These are phyloP conservation scores for Phytophthora nicotianae DNA, from an alignment of 352 stramenopile genomes.

Conservation along the genomic window DNA sequence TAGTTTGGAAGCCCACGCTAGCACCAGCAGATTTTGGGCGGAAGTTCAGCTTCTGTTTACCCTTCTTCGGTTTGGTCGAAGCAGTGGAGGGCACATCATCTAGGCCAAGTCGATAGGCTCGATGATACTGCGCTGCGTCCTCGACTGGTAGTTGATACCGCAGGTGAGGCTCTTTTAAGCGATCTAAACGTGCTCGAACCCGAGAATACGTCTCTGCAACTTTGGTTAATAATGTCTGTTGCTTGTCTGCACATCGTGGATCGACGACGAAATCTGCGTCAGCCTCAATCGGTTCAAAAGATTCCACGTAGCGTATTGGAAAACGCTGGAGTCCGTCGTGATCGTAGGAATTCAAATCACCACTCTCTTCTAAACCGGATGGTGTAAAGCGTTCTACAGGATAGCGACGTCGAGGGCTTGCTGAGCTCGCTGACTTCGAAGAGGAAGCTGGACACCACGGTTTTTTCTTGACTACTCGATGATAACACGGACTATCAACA, in stretches of 20 bases:
- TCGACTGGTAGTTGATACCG: conserved; percentile 63
- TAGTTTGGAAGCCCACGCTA: conserved; percentile 26
- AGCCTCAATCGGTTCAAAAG: conserved; percentile 19
- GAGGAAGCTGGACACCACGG: conserved; percentile 55
- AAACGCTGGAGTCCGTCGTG: conserved; percentile 38
- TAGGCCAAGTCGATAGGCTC: conserved; percentile 62
- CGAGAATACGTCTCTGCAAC: conserved; percentile 31
- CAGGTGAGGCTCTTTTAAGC: conserved; percentile 44
- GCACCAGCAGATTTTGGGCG: conserved; percentile 45
- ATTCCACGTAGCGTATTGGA: conserved; percentile 25
- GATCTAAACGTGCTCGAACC: conserved; percentile 38
- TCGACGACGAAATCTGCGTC: conserved; percentile 26
- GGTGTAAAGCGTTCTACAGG: conserved; percentile 13
- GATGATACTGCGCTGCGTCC: conserved; percentile 33
- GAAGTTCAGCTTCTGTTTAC: conserved; percentile 24
- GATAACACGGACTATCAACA: not conserved
- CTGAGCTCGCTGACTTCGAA: conserved; percentile 11
- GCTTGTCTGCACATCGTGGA: conserved; percentile 30
- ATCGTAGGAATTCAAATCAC: not conserved
- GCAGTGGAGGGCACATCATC: conserved; percentile 44
- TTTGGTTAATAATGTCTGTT: conserved; percentile 38
- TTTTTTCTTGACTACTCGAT: conserved; percentile 24
- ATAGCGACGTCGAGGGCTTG: conserved; percentile 20
- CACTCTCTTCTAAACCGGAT: not conserved
- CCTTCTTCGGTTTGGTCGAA: conserved; percentile 26